These are phyloP conservation scores for Solanum raphanifolium DNA, from an alignment of 257 asterid genomes.

Conservation along the genomic window DNA sequence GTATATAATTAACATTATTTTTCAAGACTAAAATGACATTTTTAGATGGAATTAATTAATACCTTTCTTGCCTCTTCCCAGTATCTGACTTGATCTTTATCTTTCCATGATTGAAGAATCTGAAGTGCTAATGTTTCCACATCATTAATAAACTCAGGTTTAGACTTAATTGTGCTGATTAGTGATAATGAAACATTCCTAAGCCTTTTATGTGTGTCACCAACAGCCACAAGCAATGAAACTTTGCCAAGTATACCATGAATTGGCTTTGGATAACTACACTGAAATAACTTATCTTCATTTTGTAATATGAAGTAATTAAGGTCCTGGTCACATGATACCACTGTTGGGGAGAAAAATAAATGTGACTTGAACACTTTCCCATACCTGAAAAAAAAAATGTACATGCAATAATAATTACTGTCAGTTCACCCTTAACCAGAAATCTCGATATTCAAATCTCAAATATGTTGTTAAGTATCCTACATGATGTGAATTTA, in stretches of 20 bases:
- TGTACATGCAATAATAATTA: not conserved
- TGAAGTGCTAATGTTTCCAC: constrained; percentile 37
- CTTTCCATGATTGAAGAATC: constrained; percentile 51
- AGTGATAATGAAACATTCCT: constrained; percentile 64
- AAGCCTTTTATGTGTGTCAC: constrained; percentile 57
- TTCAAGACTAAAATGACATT: not conserved
- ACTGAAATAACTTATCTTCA: constrained; percentile 54
- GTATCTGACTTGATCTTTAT: constrained; percentile 35
- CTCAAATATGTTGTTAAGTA: too few relatives aligned
- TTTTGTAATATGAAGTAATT: constrained; percentile 62
- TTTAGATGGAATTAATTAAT: not conserved
- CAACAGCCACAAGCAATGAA: constrained; percentile 59
- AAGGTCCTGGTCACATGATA: constrained; percentile 68
- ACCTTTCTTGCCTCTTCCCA: constrained; percentile 75
- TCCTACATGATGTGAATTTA: not conserved
- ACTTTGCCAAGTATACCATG: constrained; percentile 60
- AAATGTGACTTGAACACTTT: constrained; percentile 73
- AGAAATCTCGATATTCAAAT: not conserved
- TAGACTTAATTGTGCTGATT: constrained; percentile 45
- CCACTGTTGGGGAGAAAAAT: constrained; percentile 62
- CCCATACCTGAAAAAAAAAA: constrained; percentile 34
- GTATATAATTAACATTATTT: not conserved
- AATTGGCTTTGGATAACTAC: constrained; percentile 68
- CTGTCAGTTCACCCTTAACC: not conserved
- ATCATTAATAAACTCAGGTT: constrained; percentile 46